Conservation (phyloP, 2,329 filamentous ascomycete species). For the Lachnellula suecica region DNA sequence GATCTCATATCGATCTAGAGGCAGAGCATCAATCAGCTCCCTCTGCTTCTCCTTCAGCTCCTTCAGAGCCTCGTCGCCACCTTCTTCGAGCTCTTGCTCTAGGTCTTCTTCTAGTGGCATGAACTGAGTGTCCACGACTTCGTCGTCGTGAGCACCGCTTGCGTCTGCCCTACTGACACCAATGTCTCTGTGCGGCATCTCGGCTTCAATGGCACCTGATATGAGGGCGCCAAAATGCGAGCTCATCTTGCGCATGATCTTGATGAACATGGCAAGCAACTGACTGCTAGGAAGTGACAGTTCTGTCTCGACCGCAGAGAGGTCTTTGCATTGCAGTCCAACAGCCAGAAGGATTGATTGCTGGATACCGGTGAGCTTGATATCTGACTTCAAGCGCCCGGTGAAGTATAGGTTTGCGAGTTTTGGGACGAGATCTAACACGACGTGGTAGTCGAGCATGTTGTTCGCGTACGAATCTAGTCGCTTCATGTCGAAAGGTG, state of each 20-base stretch:
- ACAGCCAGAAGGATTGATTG: slow-evolving; percentile 85
- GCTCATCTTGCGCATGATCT: slow-evolving; percentile 86
- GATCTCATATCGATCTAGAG: slow-evolving; percentile 78
- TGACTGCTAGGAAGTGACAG: slow-evolving; percentile 73
- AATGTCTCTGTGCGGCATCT: slow-evolving; percentile 59
- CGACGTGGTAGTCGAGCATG: slow-evolving; percentile 96
- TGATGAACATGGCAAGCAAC: slow-evolving; percentile 94
- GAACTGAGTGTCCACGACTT: slow-evolving; percentile 64
- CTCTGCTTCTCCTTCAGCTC: slow-evolving; percentile 77
- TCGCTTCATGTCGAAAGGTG: slow-evolving; percentile 92
- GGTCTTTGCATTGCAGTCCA: slow-evolving; percentile 84
- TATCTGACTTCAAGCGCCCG: slow-evolving; percentile 63
- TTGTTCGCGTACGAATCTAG: slow-evolving; percentile 95
- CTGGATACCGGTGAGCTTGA: slow-evolving; percentile 80
- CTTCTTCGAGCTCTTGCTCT: slow-evolving; percentile 82
- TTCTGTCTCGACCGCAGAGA: slow-evolving; percentile 79
- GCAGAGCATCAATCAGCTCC: slow-evolving; percentile 85
- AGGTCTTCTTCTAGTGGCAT: slow-evolving; percentile 69
- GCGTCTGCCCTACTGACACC: slow-evolving; percentile 60
- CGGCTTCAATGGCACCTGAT: slow-evolving; percentile 68
- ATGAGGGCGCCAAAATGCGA: slow-evolving; percentile 74
- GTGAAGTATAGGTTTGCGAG: slow-evolving; percentile 85
- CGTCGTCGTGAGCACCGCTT: slow-evolving; percentile 67
- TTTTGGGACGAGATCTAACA: slow-evolving; percentile 84
- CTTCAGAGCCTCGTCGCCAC: slow-evolving; percentile 71